Evolutionary conservation across 2,329 filamentous ascomycete species (phyloP), one percentile per base, ranked within the genome.

Genomic region (Ceratocystis alfenasii): DNA sequence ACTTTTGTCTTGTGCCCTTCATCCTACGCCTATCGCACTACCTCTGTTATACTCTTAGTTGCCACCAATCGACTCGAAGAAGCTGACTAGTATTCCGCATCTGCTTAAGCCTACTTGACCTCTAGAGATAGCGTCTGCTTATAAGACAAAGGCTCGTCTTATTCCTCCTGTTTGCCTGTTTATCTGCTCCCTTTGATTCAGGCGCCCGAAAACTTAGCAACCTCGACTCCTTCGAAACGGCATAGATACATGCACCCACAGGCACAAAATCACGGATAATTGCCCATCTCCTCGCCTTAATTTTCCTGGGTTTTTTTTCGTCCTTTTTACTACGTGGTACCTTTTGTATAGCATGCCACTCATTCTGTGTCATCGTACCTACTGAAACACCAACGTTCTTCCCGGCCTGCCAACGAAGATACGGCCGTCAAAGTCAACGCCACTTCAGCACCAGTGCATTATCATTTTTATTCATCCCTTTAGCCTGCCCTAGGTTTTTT

Each of bases 401-500:
- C 55, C 55, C 28, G 28, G 55, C 28, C 55, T 59, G 55, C 55
- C 55, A 36, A n/a, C 55, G 6, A 25, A 22, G 48, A 20, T 5
- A 41, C 36, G 10, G 6, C 25, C 55, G 25, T 36, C 36, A 36
- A 30, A n/a, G 30, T 20, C 55, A n/a, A 36, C 25, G 36, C 12
- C 28, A 8, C 8, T 1, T 36, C 28, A n/a, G 55, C 28, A 36
- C 53, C 55, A 36, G 25, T 36, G 12, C n/a, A 59, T 36, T 20
- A n/a, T 30, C 6, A 59, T 36, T 33, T 59, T 59, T 59, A 53
- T 53, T 33, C 53, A 30, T 59, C 55, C 55, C 55, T 59, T 59
- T 20, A n/a, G 55, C 17, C 28, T 15, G n/a, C 17, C 50, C 25
- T 36, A 20, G 28, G 55, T 30, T 30, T 59, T 28, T 28, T 5